Evolutionary conservation across 2,329 filamentous ascomycete genomes (phyloP).

Genomic region (Clarireedia sp.): DNA sequence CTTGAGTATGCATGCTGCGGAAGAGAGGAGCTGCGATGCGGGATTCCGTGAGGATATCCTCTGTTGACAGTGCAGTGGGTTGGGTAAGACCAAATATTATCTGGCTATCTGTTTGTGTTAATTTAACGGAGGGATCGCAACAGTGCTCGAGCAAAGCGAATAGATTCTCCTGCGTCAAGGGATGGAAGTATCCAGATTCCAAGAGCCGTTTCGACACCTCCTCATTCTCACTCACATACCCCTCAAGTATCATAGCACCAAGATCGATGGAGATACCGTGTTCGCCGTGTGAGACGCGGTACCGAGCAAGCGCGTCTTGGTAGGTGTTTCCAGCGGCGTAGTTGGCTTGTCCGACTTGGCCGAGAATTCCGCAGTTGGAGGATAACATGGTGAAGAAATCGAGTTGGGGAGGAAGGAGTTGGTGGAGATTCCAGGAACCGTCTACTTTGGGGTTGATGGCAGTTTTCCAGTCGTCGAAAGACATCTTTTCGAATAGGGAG

Average conservation of each 20-base stretch:
- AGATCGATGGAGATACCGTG: background rate
- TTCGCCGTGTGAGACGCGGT: background rate
- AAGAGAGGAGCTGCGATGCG: background rate
- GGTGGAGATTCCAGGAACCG: background rate
- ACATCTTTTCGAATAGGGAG: background rate
- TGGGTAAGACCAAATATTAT: background rate
- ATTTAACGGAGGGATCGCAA: background rate
- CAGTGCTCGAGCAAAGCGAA: background rate
- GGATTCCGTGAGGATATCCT: background rate
- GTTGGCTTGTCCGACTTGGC: slow-evolving; percentile 11
- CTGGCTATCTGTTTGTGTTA: background rate
- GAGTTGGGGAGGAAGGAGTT: background rate
- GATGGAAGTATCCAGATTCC: background rate
- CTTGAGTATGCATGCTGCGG: background rate
- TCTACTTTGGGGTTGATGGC: background rate
- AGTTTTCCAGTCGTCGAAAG: background rate
- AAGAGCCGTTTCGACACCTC: background rate
- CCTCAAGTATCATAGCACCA: background rate
- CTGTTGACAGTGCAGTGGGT: background rate
- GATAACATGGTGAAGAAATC: slow-evolving; percentile 32
- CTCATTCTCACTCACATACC: background rate
- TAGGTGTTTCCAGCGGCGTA: slow-evolving; percentile 27
- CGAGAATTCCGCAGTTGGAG: slow-evolving; percentile 25
- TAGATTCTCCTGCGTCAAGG: background rate
- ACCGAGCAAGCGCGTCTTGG: slow-evolving; percentile 12